phyloP scores from a whole-genome alignment of 1,139 yeast species.

The Kluyveromyces sp. region DNA sequence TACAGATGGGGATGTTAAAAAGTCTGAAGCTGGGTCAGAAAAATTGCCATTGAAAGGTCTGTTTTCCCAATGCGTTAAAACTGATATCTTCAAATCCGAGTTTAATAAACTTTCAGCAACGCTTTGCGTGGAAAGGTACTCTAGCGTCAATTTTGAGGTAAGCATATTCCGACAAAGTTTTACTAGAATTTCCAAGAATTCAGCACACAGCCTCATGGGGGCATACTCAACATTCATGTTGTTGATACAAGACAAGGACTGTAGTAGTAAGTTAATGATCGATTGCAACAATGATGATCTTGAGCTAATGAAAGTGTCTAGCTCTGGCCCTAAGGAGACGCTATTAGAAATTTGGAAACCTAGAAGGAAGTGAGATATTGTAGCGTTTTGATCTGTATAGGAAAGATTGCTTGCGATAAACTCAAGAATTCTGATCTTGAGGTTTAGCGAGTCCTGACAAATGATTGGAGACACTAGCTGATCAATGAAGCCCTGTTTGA shows the following conservation, averaged over 20 bases:
- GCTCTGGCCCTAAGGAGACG: conserved; percentile 38
- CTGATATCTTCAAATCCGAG: conserved; percentile 48
- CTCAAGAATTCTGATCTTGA: conserved; percentile 54
- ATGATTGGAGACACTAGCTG: conserved; percentile 51
- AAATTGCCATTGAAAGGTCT: conserved; percentile 33
- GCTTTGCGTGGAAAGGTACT: conserved; percentile 44
- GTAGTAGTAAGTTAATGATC: conserved; percentile 43
- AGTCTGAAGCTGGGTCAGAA: conserved; percentile 35
- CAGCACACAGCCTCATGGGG: conserved; percentile 51
- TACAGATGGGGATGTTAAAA: conserved; percentile 36
- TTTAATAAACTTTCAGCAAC: conserved; percentile 48
- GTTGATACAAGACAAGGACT: conserved; percentile 40
- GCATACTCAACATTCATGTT: conserved; percentile 43
- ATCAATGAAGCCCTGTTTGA: conserved; percentile 64
- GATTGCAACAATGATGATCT: conserved; percentile 50
- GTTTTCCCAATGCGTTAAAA: conserved; percentile 47
- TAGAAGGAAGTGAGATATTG: conserved; percentile 65
- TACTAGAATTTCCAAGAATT: conserved; percentile 53
- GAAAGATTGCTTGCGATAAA: conserved; percentile 50
- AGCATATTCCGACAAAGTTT: conserved; percentile 50
- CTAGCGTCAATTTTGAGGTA: conserved; percentile 47
- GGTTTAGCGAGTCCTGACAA: conserved; percentile 33
- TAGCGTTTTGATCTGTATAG: conserved; percentile 35
- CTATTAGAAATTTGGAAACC: conserved; percentile 54
- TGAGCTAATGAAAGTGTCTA: conserved; percentile 45